A percentile compares a stretch with the other conserved stretches of the same genome.
Conservation (phyloP, 345 rosid species). For the Brassica incana region DNA sequence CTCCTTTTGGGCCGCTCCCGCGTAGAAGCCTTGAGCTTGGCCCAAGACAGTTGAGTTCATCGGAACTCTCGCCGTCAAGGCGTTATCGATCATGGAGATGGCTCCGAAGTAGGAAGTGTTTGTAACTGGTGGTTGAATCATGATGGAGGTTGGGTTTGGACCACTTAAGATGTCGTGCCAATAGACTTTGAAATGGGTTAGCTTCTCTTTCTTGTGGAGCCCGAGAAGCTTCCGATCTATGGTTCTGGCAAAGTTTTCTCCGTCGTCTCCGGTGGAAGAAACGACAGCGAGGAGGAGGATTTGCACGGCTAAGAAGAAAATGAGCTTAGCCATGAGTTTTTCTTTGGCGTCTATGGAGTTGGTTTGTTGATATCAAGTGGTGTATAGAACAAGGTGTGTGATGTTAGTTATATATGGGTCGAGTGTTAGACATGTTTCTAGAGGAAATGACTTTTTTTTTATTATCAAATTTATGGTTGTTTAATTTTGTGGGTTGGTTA, state of each 20-base stretch:
- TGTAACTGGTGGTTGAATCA: slow-evolving; percentile 40
- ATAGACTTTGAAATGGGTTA: slow-evolving; percentile 58
- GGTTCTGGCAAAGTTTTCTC: slow-evolving; percentile 37
- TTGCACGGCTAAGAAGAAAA: slow-evolving; percentile 24
- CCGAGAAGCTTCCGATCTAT: slow-evolving; percentile 42
- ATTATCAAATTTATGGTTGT: background rate
- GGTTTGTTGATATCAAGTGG: slow-evolving; percentile 3
- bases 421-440: slow-evolving; percentile 4
- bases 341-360: background rate
- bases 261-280: slow-evolving; percentile 19
- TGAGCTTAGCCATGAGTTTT: slow-evolving; percentile 29
- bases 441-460: background rate
- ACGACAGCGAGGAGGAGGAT: slow-evolving; percentile 22
- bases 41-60: slow-evolving; percentile 62
- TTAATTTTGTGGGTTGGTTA: slow-evolving; percentile 17
- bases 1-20: slow-evolving; percentile 55
- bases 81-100: slow-evolving; percentile 64
- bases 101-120: slow-evolving; percentile 51
- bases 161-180: slow-evolving; percentile 71
- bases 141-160: slow-evolving; percentile 50
- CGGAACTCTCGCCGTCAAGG: slow-evolving; percentile 57
- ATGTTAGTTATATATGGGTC: slow-evolving; percentile 25
- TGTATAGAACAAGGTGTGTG: background rate
- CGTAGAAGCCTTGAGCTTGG: slow-evolving; percentile 74
- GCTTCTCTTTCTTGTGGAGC: slow-evolving; percentile 51